Evolutionary conservation across 2,329 filamentous ascomycete genomes (phyloP).

Genomic region (Lithohypha guttulata): DNA sequence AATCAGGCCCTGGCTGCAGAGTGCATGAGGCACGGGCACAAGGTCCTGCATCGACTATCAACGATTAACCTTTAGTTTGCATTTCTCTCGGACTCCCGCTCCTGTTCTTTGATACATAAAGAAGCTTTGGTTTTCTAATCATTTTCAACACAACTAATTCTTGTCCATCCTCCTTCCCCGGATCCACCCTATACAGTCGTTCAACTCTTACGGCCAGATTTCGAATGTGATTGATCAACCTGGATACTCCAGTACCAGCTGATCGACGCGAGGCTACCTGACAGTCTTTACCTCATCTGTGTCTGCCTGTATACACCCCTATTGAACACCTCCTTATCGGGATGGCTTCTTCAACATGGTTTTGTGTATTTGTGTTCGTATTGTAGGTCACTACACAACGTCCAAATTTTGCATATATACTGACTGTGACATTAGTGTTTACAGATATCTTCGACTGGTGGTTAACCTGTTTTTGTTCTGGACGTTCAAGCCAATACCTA

Average conservation of each 20-base stretch:
- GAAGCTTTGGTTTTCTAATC: neutral
- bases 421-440: too few relatives aligned
- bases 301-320: neutral
- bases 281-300: conserved; percentile 7
- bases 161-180: neutral
- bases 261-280: conserved; percentile 2
- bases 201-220: too few relatives aligned
- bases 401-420: too few relatives aligned
- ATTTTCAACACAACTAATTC: neutral
- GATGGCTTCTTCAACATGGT: conserved; percentile 7
- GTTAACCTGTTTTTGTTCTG: conserved; percentile 80
- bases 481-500: conserved; percentile 73
- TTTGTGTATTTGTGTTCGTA: conserved; percentile 4
- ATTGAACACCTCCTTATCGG: neutral
- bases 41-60: conserved; percentile 7
- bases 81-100: neutral
- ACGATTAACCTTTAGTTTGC: neutral
- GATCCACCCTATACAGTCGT: neutral
- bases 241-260: neutral
- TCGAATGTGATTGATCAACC: conserved; percentile 2
- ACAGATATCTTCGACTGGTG: conserved; percentile 76
- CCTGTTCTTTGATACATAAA: conserved; percentile 1
- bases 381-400: conserved; percentile 1
- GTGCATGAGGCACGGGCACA: conserved; percentile 6
- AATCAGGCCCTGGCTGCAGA: conserved; percentile 7